phyloP scores from a whole-genome alignment of 805 yeast genomes.

The Pichia nakasei region DNA sequence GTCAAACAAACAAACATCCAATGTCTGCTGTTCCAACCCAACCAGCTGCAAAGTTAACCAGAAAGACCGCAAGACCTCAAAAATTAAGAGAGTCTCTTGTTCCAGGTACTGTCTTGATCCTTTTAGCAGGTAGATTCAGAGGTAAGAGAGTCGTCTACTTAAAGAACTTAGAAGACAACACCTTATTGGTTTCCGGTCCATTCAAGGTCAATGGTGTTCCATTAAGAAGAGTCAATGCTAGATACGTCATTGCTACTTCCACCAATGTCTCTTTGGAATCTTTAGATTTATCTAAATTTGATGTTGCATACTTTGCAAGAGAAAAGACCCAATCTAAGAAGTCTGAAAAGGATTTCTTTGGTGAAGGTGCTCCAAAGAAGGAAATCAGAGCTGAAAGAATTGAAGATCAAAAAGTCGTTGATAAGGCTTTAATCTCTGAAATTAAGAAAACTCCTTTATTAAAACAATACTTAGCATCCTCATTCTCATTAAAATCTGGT shows the following conservation, averaged over 20 bases:
- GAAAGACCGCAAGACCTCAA: slow-evolving; percentile 91
- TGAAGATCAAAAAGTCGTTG: slow-evolving; percentile 94
- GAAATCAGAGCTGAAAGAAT: slow-evolving; percentile 90
- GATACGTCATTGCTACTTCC: slow-evolving; percentile 98
- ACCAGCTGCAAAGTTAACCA: slow-evolving; percentile 78
- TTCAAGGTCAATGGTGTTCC: slow-evolving; percentile 99
- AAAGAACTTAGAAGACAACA: slow-evolving; percentile 95
- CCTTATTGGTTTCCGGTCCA: slow-evolving; percentile 95
- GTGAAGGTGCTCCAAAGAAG: slow-evolving; percentile 65
- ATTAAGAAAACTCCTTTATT: slow-evolving; percentile 96
- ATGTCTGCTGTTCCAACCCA: slow-evolving; percentile 62
- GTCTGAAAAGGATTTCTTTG: slow-evolving; percentile 90
- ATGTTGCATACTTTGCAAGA: slow-evolving; percentile 92
- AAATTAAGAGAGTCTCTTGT: slow-evolving; percentile 71
- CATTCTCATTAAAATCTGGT: slow-evolving; percentile 96
- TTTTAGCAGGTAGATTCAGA: slow-evolving; percentile 99
- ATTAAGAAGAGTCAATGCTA: slow-evolving; percentile 97
- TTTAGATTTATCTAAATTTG: slow-evolving; percentile 84
- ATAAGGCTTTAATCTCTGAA: slow-evolving; percentile 84
- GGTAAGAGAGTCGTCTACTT: slow-evolving; percentile 99
- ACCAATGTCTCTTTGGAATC: slow-evolving; percentile 73
- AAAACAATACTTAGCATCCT: slow-evolving; percentile 90
- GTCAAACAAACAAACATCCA: background rate
- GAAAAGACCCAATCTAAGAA: slow-evolving; percentile 78
- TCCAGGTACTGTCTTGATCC: slow-evolving; percentile 51